phyloP scores from a whole-genome alignment of 805 yeast species.

The Schizosaccharomyces japonicus region DNA sequence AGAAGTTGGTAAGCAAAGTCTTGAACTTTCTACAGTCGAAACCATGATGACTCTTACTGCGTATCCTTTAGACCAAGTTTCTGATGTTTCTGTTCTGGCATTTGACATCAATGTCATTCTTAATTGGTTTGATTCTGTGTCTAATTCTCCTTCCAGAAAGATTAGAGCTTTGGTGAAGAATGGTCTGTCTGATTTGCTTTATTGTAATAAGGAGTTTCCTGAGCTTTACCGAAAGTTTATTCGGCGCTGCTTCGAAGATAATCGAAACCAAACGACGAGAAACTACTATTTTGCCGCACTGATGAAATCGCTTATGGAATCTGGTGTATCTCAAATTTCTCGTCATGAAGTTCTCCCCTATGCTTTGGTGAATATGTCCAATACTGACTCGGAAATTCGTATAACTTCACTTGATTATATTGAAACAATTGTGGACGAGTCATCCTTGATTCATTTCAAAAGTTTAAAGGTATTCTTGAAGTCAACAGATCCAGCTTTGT shows the following conservation, averaged over 20 bases:
- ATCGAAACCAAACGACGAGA: slow-evolving; percentile 26
- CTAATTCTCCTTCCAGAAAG: slow-evolving; percentile 13
- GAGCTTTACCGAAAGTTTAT: slow-evolving; percentile 36
- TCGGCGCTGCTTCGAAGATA: slow-evolving; percentile 44
- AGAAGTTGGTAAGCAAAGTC: slow-evolving; percentile 50
- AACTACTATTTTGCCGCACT: slow-evolving; percentile 50
- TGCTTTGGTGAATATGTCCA: not conserved
- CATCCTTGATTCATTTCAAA: not conserved
- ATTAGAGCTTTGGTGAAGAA: slow-evolving; percentile 28
- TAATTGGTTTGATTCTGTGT: slow-evolving; percentile 59
- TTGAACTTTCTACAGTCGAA: slow-evolving; percentile 49
- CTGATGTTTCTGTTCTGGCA: slow-evolving; percentile 32
- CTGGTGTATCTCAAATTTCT: not conserved
- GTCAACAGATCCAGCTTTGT: slow-evolving; percentile 32
- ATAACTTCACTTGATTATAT: not conserved
- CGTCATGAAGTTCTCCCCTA: not conserved
- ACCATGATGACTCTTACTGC: slow-evolving; percentile 58
- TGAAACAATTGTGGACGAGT: not conserved
- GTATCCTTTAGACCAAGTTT: slow-evolving; percentile 33
- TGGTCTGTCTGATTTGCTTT: slow-evolving; percentile 48
- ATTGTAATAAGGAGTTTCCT: slow-evolving; percentile 30
- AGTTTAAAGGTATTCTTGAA: not conserved
- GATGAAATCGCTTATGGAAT: slow-evolving; percentile 20
- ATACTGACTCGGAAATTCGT: not conserved
- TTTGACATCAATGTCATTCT: slow-evolving; percentile 48